Evolutionary conservation across 192 early-diverging fungal species (phyloP).

Genomic region (Coemansia sp.): DNA sequence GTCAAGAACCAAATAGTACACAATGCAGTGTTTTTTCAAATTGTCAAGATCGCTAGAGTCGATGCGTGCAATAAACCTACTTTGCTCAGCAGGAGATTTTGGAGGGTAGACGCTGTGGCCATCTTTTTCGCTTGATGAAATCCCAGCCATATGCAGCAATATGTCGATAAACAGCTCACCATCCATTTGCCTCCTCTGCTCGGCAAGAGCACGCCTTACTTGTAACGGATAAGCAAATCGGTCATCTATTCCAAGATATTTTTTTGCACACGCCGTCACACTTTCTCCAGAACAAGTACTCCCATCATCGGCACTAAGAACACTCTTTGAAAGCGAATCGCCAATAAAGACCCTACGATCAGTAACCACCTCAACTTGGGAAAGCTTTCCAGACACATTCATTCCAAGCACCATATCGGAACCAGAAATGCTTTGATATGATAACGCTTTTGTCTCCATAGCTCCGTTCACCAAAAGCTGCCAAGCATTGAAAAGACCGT

Average conservation of each 20-base stretch:
- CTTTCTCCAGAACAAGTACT: slow-evolving; percentile 1
- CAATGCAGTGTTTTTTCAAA: slow-evolving; percentile 46
- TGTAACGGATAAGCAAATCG: slow-evolving; percentile 27
- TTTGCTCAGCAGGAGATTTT: slow-evolving; percentile 19
- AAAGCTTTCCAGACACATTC: slow-evolving; percentile 22
- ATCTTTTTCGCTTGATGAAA: not conserved
- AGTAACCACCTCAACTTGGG: slow-evolving; percentile 28
- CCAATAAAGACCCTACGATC: slow-evolving; percentile 23
- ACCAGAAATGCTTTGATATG: slow-evolving; percentile 8
- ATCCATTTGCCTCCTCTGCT: slow-evolving; percentile 42
- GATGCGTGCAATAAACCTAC: slow-evolving; percentile 18
- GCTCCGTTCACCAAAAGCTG: not conserved
- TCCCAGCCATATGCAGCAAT: slow-evolving; percentile 36
- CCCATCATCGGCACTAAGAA: not conserved
- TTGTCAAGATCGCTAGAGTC: slow-evolving; percentile 37
- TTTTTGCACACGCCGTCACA: slow-evolving; percentile 1
- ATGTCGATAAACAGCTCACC: slow-evolving; percentile 52
- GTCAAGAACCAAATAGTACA: slow-evolving; percentile 46
- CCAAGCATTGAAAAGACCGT: slow-evolving; percentile 35
- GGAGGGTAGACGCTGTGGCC: slow-evolving; percentile 32
- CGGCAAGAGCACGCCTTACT: slow-evolving; percentile 23
- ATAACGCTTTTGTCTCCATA: not conserved
- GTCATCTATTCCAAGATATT: slow-evolving; percentile 6
- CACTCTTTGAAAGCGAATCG: slow-evolving; percentile 12
- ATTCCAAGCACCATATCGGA: slow-evolving; percentile 24